phyloP scores from a whole-genome alignment of 2,329 filamentous ascomycete genomes.

The Aspergillus sp. region DNA sequence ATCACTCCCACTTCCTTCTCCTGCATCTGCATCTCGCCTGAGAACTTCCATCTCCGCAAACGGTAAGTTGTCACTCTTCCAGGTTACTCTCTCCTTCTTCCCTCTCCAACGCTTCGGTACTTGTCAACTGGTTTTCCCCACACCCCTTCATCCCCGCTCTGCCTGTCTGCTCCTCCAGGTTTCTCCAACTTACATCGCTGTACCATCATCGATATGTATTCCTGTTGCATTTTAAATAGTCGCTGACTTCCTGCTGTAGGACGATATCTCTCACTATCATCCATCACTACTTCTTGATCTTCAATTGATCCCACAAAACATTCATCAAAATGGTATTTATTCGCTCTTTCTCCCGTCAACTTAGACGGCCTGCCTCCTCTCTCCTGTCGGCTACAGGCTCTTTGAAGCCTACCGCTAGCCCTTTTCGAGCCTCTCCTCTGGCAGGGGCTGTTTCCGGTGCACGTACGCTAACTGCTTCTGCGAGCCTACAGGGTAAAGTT shows the following conservation, averaged over 20 bases:
- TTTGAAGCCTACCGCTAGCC: conserved; percentile 25
- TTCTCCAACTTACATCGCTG: too few species aligned
- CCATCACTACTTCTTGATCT: background rate
- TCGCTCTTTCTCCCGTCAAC: conserved; percentile 53
- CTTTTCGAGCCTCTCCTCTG: conserved; percentile 31
- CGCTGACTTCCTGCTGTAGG: conserved; percentile 1
- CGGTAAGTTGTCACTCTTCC: too few species aligned
- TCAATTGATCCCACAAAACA: conserved; percentile 1
- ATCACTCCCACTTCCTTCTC: conserved; percentile 14
- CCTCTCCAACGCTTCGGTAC: background rate
- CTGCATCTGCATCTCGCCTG: background rate
- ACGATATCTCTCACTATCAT: background rate
- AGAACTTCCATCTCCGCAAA: too few species aligned
- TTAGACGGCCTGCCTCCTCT: conserved; percentile 52
- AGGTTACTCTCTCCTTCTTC: background rate
- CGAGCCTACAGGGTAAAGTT: conserved; percentile 84
- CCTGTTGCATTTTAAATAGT: background rate
- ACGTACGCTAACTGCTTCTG: conserved; percentile 61
- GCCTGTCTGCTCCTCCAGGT: background rate
- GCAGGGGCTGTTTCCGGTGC: conserved; percentile 44
- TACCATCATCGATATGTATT: too few species aligned
- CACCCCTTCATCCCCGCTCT: conserved; percentile 1
- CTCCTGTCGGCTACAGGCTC: conserved; percentile 41
- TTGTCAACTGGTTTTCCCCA: background rate
- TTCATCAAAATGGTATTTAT: conserved; percentile 57